Conservation (phyloP, 179 eudicot species). For the Silene vulgaris region DNA sequence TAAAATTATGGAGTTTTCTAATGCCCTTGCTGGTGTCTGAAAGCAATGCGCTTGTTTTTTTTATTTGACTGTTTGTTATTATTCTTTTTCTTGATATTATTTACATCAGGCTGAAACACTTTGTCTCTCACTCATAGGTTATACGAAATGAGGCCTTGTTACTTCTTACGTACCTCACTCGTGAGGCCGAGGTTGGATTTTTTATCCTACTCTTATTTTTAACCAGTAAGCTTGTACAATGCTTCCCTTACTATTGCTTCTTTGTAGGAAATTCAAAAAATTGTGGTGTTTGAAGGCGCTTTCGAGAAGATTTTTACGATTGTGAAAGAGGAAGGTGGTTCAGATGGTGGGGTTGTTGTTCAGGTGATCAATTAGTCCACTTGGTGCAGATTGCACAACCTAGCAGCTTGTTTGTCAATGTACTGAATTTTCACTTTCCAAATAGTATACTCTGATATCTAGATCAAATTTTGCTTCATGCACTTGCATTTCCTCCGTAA, state of each 20-base stretch:
- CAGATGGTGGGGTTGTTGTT: slow-evolving; percentile 99
- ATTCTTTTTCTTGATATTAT: neutral
- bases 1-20: neutral
- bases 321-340: slow-evolving; percentile 93
- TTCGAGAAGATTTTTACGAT: slow-evolving; percentile 95
- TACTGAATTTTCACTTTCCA: neutral
- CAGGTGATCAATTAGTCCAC: slow-evolving; percentile 49
- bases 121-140: slow-evolving; percentile 47
- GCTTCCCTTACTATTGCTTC: slow-evolving; percentile 4
- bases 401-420: slow-evolving; percentile 15
- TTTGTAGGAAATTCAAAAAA: slow-evolving; percentile 91
- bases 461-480: neutral
- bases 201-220: slow-evolving; percentile 3
- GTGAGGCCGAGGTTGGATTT: slow-evolving; percentile 82
- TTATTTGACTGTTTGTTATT: neutral
- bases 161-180: slow-evolving; percentile 91
- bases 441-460: neutral
- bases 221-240: neutral
- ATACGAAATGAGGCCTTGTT: slow-evolving; percentile 95
- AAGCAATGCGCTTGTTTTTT: neutral
- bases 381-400: neutral
- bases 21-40: neutral
- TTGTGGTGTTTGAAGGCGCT: slow-evolving; percentile 96
- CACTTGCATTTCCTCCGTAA: neutral
- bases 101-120: slow-evolving; percentile 23